These are phyloP conservation scores for Fraxinus pennsylvanica DNA, from an alignment of 257 asterid species.

Conservation along the genomic window DNA sequence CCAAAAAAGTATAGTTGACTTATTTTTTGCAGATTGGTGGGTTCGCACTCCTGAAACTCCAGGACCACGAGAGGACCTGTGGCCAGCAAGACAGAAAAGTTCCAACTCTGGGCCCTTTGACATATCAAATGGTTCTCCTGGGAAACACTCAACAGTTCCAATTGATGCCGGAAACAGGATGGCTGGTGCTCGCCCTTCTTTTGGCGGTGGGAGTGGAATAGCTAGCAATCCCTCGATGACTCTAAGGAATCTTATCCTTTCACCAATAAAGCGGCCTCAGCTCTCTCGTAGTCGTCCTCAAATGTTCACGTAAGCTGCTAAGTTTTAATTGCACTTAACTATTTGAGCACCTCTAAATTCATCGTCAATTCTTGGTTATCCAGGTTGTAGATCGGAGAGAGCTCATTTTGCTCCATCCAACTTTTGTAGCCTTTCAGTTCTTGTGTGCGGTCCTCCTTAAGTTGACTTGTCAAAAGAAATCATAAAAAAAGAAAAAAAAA, in stretches of 20 bases:
- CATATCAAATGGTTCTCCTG: conserved; percentile 66
- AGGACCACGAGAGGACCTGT: conserved; percentile 89
- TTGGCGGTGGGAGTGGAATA: conserved; percentile 51
- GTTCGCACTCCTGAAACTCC: conserved; percentile 95
- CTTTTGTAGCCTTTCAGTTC: neutral
- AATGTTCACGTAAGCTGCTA: conserved; percentile 67
- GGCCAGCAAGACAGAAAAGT: conserved; percentile 73
- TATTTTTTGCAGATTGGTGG: conserved; percentile 84
- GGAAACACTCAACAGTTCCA: conserved; percentile 53
- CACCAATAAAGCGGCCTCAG: conserved; percentile 90
- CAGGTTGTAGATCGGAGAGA: conserved; percentile 38
- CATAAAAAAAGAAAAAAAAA: neutral
- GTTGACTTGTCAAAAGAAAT: neutral
- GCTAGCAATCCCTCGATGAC: conserved; percentile 76
- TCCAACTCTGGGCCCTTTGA: conserved; percentile 66
- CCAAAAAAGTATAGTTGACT: conserved; percentile 63
- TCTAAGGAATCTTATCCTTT: conserved; percentile 74
- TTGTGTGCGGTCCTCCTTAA: neutral
- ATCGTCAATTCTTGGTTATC: conserved; percentile 13
- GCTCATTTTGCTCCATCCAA: neutral
- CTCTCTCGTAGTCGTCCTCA: conserved; percentile 74
- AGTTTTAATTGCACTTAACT: conserved; percentile 1
- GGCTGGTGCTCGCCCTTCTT: conserved; percentile 49
- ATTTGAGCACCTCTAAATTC: conserved; percentile 1
- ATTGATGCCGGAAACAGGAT: conserved; percentile 64